Evolutionary conservation across 768 basidiomycete species (phyloP).

Genomic region (Trametes cubensis): DNA sequence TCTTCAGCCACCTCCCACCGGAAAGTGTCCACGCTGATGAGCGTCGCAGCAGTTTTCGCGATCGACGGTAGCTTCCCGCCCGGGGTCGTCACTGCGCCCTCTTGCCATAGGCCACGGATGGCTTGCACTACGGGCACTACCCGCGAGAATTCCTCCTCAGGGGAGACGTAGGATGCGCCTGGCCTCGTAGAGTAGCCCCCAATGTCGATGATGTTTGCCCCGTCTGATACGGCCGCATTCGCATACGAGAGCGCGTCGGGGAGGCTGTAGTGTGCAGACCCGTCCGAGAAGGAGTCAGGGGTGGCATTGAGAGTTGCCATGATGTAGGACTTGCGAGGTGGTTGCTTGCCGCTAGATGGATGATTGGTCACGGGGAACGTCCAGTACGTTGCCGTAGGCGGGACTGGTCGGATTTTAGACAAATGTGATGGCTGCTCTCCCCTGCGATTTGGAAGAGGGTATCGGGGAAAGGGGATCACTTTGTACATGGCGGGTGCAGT

Average conservation of each 20-base stretch:
- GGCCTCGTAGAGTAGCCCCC: conserved; percentile 96
- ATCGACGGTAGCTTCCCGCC: conserved; percentile 1
- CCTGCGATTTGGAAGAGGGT: conserved; percentile 40
- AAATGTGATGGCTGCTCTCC: conserved; percentile 14
- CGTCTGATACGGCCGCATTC: conserved; percentile 48
- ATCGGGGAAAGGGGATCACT: conserved; percentile 73
- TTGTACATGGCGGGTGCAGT: conserved; percentile 58
- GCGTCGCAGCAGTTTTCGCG: conserved; percentile 34
- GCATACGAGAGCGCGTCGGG: conserved; percentile 58
- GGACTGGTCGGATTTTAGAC: conserved; percentile 35
- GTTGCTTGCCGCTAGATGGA: conserved; percentile 12
- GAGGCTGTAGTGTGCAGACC: conserved; percentile 57
- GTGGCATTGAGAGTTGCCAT: conserved; percentile 95
- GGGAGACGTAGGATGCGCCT: conserved; percentile 63
- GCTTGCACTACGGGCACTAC: conserved; percentile 72
- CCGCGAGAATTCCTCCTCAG: conserved; percentile 70
- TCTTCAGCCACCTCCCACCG: conserved; percentile 77
- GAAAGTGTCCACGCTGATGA: conserved; percentile 88
- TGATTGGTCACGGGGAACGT: conserved; percentile 38
- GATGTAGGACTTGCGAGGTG: conserved; percentile 54
- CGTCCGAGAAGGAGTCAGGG: conserved; percentile 97
- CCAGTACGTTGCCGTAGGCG: conserved; percentile 56
- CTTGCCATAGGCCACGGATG: conserved; percentile 45
- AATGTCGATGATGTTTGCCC: conserved; percentile 84
- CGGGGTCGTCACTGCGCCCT: not conserved